phyloP scores from a whole-genome alignment of 2,329 filamentous ascomycete species.

The Claviceps sp. region DNA sequence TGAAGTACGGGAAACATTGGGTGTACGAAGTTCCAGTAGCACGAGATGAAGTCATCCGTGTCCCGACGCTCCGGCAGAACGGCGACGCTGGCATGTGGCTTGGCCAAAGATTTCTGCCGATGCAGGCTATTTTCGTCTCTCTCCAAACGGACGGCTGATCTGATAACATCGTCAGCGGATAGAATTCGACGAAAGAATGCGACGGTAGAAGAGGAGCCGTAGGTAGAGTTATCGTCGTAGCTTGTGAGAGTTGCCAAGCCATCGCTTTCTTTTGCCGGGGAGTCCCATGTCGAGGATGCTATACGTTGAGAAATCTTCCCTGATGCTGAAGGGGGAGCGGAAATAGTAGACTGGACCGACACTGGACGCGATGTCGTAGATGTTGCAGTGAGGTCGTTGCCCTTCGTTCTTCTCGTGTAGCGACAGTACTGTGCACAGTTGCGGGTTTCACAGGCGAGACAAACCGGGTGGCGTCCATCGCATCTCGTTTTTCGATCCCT shows the following conservation, averaged over 20 bases:
- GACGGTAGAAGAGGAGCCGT: constrained; percentile 3
- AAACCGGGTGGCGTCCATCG: constrained; percentile 1
- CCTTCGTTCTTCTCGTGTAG: neutral
- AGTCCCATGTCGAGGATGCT: neutral
- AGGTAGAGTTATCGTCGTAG: constrained; percentile 2
- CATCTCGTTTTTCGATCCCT: constrained; percentile 3
- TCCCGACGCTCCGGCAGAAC: neutral
- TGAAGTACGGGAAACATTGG: constrained; percentile 2
- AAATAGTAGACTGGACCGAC: neutral
- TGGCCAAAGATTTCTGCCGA: neutral
- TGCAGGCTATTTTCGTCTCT: neutral
- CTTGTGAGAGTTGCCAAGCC: constrained; percentile 2
- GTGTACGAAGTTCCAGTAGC: constrained; percentile 4
- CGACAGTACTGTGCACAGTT: constrained; percentile 1
- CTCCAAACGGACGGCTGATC: neutral
- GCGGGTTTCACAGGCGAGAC: constrained; percentile 3
- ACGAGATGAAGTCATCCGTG: neutral
- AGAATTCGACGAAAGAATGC: constrained; percentile 2
- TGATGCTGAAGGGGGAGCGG: neutral
- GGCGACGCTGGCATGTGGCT: neutral
- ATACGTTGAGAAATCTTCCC: neutral
- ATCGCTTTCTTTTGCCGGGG: constrained; percentile 2
- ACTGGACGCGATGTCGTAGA: neutral
- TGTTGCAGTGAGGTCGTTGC: neutral
- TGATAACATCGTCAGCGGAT: neutral